Evolutionary conservation across 176 grass and related monocot species (phyloP), one percentile per base, ranked within the genome.

Genomic region (Cocos nucifera): DNA sequence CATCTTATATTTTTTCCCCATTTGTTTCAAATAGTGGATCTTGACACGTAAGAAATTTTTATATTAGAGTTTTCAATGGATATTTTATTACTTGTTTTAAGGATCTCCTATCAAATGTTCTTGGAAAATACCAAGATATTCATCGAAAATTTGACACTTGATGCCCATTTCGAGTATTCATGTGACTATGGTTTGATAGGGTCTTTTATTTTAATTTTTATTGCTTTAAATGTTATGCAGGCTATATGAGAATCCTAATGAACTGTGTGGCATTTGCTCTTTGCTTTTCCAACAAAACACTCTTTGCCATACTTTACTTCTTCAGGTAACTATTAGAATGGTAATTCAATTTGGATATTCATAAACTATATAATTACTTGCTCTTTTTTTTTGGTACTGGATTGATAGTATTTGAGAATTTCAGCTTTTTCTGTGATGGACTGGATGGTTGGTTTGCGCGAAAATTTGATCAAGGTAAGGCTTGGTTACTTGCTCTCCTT

Each of bases 271-370:
- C 87, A 71, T 91, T 97, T 85, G 75, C 73, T 52, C 53, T 83
- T 53, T 91, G 84, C 69, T 78, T 76, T 66, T 78, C 78, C 14
- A 65, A 91, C 52, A 91, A 80, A 71, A 53, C 32, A 27, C 70
- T 97, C 22, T 97, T 91, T 83, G 78, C 92, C 26, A 76, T 97
- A 53, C 70, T 97, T 27, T 97, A 97, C 72, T 87, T 97, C 63
- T 74, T 88, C 66, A 97, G 92, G 87, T 79, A 39, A 62, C 18
- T 72, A 0, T 58, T 26, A 63, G 62, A 50, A 54, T 67, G 71
- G 17, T 26, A 26, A 17, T 50, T 39, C 18, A 18, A 17, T 62
- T 51, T 15, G 14, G 22, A 51, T 72, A 51, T 49, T 15, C 65
- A 3, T 66, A 19, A 30, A 32, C 29, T 57, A 27, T 27, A 27